Conservation (phyloP, 306 rosid genomes). For the Quercus cerris region DNA sequence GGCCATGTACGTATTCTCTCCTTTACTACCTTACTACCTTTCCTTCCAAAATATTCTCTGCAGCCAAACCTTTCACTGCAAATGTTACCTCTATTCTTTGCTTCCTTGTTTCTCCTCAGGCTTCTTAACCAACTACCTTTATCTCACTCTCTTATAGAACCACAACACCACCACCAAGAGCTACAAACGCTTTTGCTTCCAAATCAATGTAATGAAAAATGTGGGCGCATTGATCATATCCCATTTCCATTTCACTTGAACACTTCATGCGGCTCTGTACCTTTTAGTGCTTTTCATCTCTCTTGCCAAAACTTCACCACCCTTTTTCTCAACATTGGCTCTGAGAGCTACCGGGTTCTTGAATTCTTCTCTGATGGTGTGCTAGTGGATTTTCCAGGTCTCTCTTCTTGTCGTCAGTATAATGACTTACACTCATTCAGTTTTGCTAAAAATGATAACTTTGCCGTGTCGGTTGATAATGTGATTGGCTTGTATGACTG, state of each 20-base stretch:
- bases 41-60: slow-evolving; percentile 13
- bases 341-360: slow-evolving; percentile 47
- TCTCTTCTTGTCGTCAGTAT: slow-evolving; percentile 69
- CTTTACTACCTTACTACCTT: slow-evolving; percentile 6
- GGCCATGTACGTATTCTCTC: slow-evolving; percentile 13
- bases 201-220: slow-evolving; percentile 52
- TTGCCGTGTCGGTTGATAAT: slow-evolving; percentile 70
- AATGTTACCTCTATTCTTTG: slow-evolving; percentile 34
- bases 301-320: slow-evolving; percentile 62
- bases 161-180: slow-evolving; percentile 8
- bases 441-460: slow-evolving; percentile 39
- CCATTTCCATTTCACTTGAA: slow-evolving; percentile 84
- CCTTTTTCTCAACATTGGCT: slow-evolving; percentile 56
- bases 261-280: slow-evolving; percentile 47
- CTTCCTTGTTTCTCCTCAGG: slow-evolving; percentile 21
- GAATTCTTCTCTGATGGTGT: slow-evolving; percentile 74
- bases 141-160: slow-evolving; percentile 36
- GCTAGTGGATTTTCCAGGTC: slow-evolving; percentile 65
- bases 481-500: slow-evolving; percentile 86
- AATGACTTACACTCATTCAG: slow-evolving; percentile 68
- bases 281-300: slow-evolving; percentile 53
- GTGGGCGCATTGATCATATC: slow-evolving; percentile 54
- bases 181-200: slow-evolving; percentile 17
- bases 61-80: slow-evolving; percentile 16
- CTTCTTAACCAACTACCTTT: slow-evolving; percentile 32